phyloP scores from a whole-genome alignment of 2,329 filamentous ascomycete genomes.

The Phaeoacremonium minimum region DNA sequence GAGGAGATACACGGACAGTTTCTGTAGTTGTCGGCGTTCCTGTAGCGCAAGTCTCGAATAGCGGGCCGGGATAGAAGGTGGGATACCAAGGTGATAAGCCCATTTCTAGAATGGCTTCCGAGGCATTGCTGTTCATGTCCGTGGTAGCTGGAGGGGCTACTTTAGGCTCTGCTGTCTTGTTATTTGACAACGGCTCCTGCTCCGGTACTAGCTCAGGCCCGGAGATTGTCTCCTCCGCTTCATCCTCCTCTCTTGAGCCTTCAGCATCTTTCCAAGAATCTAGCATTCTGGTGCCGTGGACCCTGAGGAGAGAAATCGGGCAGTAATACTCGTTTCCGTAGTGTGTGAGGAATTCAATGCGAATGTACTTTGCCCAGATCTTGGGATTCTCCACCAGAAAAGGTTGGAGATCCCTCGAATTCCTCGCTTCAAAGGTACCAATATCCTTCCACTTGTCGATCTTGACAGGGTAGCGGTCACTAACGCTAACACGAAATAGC shows the following conservation, averaged over 20 bases:
- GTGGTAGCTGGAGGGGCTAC: background rate
- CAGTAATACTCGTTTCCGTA: constrained; percentile 98
- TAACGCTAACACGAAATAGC: constrained; percentile 85
- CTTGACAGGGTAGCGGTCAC: constrained; percentile 92
- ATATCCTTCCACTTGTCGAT: constrained; percentile 85
- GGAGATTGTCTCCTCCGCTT: constrained; percentile 32
- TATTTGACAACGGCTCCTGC: constrained; percentile 10
- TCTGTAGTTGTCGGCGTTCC: constrained; percentile 17
- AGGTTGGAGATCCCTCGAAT: constrained; percentile 88
- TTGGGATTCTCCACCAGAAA: constrained; percentile 92
- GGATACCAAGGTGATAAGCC: constrained; percentile 20
- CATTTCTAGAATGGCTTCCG: constrained; percentile 8
- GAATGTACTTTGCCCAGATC: constrained; percentile 91
- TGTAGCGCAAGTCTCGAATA: constrained; percentile 15
- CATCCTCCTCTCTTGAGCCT: constrained; percentile 57
- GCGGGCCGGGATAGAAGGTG: constrained; percentile 11
- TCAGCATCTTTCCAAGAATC: constrained; percentile 89
- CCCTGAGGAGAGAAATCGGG: constrained; percentile 81
- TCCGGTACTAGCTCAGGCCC: constrained; percentile 26
- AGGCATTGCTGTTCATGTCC: constrained; percentile 1
- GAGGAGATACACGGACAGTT: constrained; percentile 13
- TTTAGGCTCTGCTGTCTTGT: constrained; percentile 5
- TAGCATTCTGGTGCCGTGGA: constrained; percentile 95
- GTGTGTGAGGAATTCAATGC: constrained; percentile 87
- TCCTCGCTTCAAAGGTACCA: constrained; percentile 85